Conservation (phyloP, 176 grass and related monocot genomes). For the Carex kokanica region DNA sequence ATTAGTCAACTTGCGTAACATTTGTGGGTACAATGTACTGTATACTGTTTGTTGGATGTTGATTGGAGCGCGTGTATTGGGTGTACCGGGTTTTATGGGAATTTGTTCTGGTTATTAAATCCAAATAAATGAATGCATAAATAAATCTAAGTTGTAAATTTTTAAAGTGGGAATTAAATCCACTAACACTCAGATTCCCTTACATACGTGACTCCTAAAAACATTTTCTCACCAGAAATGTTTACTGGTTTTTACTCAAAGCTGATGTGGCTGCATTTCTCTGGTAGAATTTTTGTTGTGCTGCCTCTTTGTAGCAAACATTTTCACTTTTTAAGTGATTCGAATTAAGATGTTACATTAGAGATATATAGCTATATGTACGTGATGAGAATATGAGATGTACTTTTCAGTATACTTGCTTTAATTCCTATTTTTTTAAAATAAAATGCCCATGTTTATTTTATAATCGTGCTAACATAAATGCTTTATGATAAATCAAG, state of each 20-base stretch:
- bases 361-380: too few relatives aligned
- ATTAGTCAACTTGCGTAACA: background rate
- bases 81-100: slow-evolving; percentile 32
- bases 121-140: background rate
- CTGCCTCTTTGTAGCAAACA: background rate
- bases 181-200: background rate
- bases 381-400: too few relatives aligned
- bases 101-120: background rate
- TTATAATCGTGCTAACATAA: too few relatives aligned
- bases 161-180: background rate
- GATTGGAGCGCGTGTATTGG: slow-evolving; percentile 25
- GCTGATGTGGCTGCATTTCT: background rate
- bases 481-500: background rate
- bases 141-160: background rate
- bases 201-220: background rate
- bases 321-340: background rate
- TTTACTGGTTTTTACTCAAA: background rate
- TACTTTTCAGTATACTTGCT: background rate
- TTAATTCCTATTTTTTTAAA: too few relatives aligned
- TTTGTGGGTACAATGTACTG: background rate
- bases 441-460: too few relatives aligned
- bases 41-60: background rate
- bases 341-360: background rate
- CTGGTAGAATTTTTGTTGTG: background rate
- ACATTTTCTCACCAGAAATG: background rate